A percentile compares a stretch with the other conserved stretches of the same genome.
phyloP scores from a whole-genome alignment of 306 rosid species.

The Pyrus bretschneideri region DNA sequence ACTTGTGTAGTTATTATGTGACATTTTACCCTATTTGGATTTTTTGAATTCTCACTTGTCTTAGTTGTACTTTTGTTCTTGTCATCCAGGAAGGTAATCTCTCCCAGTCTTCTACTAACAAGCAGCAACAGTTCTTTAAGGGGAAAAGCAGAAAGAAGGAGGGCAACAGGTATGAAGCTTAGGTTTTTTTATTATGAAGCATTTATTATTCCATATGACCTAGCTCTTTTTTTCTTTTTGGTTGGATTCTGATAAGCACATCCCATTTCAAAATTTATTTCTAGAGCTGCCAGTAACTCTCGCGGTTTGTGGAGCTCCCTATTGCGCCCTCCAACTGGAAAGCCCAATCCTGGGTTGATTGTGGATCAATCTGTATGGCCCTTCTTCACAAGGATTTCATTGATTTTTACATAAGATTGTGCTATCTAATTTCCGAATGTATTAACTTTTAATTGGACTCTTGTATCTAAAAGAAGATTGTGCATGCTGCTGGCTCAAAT shows the following conservation, averaged over 20 bases:
- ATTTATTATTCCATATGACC: slow-evolving; percentile 8
- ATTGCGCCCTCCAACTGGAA: slow-evolving; percentile 39
- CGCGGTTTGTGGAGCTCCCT: slow-evolving; percentile 59
- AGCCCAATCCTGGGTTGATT: slow-evolving; percentile 42
- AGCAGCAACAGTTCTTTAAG: slow-evolving; percentile 29
- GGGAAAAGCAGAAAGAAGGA: slow-evolving; percentile 45
- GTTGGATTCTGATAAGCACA: not conserved
- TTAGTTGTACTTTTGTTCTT: slow-evolving; percentile 11
- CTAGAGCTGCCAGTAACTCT: slow-evolving; percentile 40
- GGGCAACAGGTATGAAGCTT: slow-evolving; percentile 49
- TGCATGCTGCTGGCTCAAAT: not conserved
- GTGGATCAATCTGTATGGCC: slow-evolving; percentile 46
- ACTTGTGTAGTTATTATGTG: not conserved
- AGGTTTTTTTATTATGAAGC: slow-evolving; percentile 17
- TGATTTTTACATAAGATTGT: not conserved
- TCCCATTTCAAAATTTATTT: slow-evolving; percentile 5
- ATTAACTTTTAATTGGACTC: not conserved
- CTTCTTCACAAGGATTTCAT: slow-evolving; percentile 3
- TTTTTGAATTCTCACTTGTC: slow-evolving; percentile 12
- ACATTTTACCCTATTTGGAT: not conserved
- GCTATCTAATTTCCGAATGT: not conserved
- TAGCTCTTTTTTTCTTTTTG: not conserved
- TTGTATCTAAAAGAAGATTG: not conserved
- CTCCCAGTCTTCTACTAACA: slow-evolving; percentile 28
- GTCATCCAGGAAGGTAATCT: slow-evolving; percentile 56